Percentiles rank a stretch among this genome's conserved stretches.
These are phyloP conservation scores for Ormosia emarginata DNA, from an alignment of 306 rosid species.

Conservation along the genomic window DNA sequence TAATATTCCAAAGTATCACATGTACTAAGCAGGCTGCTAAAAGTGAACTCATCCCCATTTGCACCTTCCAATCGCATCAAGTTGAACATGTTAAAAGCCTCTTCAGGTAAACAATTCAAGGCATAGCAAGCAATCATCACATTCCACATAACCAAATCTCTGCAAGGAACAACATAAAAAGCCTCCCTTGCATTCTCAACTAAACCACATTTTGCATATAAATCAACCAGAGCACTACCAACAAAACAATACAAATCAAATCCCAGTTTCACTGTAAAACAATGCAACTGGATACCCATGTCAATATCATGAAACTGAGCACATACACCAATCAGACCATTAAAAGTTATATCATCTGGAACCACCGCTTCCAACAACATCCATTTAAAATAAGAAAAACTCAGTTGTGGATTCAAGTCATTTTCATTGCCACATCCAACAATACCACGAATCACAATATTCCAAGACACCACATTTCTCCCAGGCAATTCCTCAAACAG, in stretches of 20 bases:
- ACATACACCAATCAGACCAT: conserved; percentile 53
- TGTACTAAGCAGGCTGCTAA: conserved; percentile 52
- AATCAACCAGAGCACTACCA: conserved; percentile 52
- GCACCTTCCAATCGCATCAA: conserved; percentile 45
- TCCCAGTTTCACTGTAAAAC: conserved; percentile 52
- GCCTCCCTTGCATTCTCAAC: conserved; percentile 52
- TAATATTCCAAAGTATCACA: conserved; percentile 30
- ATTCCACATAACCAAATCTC: conserved; percentile 77
- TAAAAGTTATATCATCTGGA: conserved; percentile 61
- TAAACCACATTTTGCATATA: conserved; percentile 56
- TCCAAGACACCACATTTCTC: conserved; percentile 76
- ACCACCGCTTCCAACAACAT: conserved; percentile 51
- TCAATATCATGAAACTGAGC: conserved; percentile 34
- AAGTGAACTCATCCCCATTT: conserved; percentile 65
- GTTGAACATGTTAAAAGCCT: conserved; percentile 43
- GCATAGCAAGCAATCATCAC: conserved; percentile 70
- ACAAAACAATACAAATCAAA: conserved; percentile 62
- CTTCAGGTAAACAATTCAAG: conserved; percentile 38
- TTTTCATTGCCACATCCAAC: conserved; percentile 21
- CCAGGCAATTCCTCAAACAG: conserved; percentile 66
- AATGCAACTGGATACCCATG: conserved; percentile 63
- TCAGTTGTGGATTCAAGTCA: conserved; percentile 16
- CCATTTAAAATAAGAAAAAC: conserved; percentile 44
- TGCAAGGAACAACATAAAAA: conserved; percentile 34
- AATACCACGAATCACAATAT: conserved; percentile 51